phyloP scores from a whole-genome alignment of 164 flowering plant genomes.

The Stephania japonica region DNA sequence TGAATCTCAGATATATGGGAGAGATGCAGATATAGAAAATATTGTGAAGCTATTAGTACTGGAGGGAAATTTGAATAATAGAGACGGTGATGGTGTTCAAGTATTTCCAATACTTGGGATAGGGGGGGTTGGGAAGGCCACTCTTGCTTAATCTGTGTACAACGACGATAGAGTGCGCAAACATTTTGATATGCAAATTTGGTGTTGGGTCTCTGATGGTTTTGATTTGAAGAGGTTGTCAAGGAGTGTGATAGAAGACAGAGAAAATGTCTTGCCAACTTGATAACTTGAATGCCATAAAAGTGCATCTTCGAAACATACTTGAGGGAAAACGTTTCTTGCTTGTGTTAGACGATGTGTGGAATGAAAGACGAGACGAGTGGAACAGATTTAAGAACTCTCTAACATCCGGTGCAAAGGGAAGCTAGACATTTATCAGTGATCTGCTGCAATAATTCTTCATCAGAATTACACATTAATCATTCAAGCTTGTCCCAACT shows the following conservation, averaged over 20 bases:
- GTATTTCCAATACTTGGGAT: background rate
- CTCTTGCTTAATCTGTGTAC: slow-evolving; percentile 1
- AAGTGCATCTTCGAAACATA: background rate
- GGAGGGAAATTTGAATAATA: background rate
- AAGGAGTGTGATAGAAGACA: background rate
- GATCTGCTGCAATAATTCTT: too few relatives aligned
- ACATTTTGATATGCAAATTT: background rate
- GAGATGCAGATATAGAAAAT: background rate
- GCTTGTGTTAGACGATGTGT: slow-evolving; percentile 5
- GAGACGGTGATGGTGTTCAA: background rate
- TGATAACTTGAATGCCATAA: background rate
- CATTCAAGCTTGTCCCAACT: too few relatives aligned
- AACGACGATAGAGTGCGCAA: background rate
- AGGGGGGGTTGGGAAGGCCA: slow-evolving; percentile 6
- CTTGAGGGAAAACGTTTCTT: background rate
- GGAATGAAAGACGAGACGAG: background rate
- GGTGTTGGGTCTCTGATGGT: background rate
- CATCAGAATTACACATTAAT: background rate
- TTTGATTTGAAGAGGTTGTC: background rate
- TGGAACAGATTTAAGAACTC: background rate
- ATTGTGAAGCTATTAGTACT: background rate
- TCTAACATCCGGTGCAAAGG: background rate
- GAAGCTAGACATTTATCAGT: background rate
- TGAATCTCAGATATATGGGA: slow-evolving; percentile 5
- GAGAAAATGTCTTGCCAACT: background rate